Base-by-base conservation (phyloP, 805 yeast species). In the Metschnikowia peoriensis region DNA sequence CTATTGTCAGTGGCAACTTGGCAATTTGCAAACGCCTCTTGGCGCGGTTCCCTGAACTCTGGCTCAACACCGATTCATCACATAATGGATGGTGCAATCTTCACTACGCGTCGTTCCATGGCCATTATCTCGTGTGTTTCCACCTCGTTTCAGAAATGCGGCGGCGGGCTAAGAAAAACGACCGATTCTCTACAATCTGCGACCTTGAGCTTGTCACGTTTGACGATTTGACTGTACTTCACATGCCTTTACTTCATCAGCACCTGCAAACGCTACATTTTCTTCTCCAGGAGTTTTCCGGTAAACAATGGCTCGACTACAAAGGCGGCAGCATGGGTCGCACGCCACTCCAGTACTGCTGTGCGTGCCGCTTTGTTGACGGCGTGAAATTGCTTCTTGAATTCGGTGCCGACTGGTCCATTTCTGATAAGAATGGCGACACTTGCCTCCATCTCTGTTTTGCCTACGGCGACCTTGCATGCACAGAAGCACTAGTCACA, bases 31-130 rank as follows among this genome's bases (percentile, higher is more conserved):
- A 79, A 57, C 78, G 93, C 28, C 71, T 89, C 7, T 67, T 89
- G n/a, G 74, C 78, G 49, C 75, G 90, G 38, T 85, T 77, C 58
- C 94, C 96, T 0, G 85, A 82, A 34, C 73, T 88, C 39, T 66
- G 89, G 56, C 84, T 83, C 54, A 86, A 88, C 63, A 73, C 83
- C 27, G 88, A 90, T 63, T 80, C 90, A 6, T 32, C 64, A 37
- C 29, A 67, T 22, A 83, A 85, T 62, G 97, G 97, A 1, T 89
- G 96, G 96, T 77, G 88, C 14, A 84, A 87, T 38, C 71, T 89
- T 44, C 97, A 89, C 66, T 88, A 89, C 66, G 91, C 96, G 0
- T 83, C 93, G 4, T 86, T 65, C 61, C 71, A 86, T 61, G 94
- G 96, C 41, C 78, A 85, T 55, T 85, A 84, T 60, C 77, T 86